Conservation (phyloP, 2,329 filamentous ascomycete genomes). For the Monilinia fructigena region DNA sequence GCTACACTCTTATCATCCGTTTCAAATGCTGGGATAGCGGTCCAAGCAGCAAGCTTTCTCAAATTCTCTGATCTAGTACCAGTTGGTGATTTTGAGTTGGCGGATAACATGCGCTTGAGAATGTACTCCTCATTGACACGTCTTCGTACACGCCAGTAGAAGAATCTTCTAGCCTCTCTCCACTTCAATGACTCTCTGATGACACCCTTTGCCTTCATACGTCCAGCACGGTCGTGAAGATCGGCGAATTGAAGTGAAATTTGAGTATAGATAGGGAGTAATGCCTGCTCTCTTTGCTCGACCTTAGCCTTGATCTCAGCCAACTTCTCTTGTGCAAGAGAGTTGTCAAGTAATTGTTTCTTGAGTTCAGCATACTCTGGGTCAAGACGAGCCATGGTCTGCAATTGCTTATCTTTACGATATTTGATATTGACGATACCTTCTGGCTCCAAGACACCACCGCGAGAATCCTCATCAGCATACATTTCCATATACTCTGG, state of each 20-base stretch:
- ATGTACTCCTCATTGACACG: slow-evolving; percentile 97
- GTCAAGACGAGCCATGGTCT: slow-evolving; percentile 95
- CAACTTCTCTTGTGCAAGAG: slow-evolving; percentile 69
- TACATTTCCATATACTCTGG: slow-evolving; percentile 99
- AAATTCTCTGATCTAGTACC: slow-evolving; percentile 65
- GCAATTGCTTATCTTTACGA: slow-evolving; percentile 93
- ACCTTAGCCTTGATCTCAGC: slow-evolving; percentile 81
- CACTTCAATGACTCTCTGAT: slow-evolving; percentile 83
- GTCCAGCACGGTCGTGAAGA: slow-evolving; percentile 91
- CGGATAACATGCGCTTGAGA: slow-evolving; percentile 75
- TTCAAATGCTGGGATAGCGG: slow-evolving; percentile 71
- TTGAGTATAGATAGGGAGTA: slow-evolving; percentile 91
- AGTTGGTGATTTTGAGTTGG: slow-evolving; percentile 44
- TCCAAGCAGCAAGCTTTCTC: slow-evolving; percentile 79
- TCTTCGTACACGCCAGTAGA: slow-evolving; percentile 98
- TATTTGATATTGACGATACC: slow-evolving; percentile 99
- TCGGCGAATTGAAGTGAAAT: slow-evolving; percentile 97
- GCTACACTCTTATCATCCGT: slow-evolving; percentile 80
- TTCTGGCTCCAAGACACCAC: slow-evolving; percentile 96
- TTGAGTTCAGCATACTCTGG: slow-evolving; percentile 78
- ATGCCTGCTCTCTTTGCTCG: slow-evolving; percentile 77
- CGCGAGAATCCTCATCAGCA: slow-evolving; percentile 88
- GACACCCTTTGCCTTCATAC: slow-evolving; percentile 96
- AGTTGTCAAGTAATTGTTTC: slow-evolving; percentile 66
- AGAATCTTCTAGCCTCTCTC: slow-evolving; percentile 90